Conservation (phyloP, 495 filamentous ascomycete genomes). For the Aspergillus wentii region DNA sequence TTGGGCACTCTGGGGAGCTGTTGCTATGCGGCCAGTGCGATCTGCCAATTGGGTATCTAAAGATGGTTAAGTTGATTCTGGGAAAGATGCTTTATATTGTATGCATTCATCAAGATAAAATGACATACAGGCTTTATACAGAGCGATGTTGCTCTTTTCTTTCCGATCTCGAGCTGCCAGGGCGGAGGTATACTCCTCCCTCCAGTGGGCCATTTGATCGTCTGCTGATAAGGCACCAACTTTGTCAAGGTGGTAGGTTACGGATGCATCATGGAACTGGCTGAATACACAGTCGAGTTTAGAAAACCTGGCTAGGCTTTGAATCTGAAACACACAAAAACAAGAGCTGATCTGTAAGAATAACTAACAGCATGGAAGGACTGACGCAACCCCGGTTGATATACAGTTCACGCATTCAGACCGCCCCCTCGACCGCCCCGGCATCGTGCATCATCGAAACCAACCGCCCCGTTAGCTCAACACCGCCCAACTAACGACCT, state of each 20-base stretch:
- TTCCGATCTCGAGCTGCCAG: conserved; percentile 50
- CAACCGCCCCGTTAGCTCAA: conserved; percentile 9
- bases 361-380: no score
- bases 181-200: conserved; percentile 50
- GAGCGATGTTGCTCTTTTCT: conserved; percentile 50
- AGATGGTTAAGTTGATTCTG: conserved; percentile 2
- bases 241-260: conserved; percentile 10
- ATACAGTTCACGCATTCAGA: no score
- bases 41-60: conserved; percentile 68
- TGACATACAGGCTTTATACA: conserved; percentile 56
- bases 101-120: no score
- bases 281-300: no score
- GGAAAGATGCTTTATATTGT: background rate
- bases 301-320: no score
- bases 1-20: conserved; percentile 5
- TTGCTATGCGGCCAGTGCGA: conserved; percentile 55
- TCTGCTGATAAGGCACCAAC: conserved; percentile 13
- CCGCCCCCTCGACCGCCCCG: conserved; percentile 32
- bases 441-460: conserved; percentile 32
- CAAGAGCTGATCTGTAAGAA: no score
- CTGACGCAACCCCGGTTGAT: no score
- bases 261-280: conserved; percentile 5
- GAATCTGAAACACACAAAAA: no score
- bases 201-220: conserved; percentile 50
- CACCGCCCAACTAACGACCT: conserved; percentile 1